These are phyloP conservation scores for Mucor plumbeus DNA, from an alignment of 371 early-diverging fungal species.

Conservation along the genomic window DNA sequence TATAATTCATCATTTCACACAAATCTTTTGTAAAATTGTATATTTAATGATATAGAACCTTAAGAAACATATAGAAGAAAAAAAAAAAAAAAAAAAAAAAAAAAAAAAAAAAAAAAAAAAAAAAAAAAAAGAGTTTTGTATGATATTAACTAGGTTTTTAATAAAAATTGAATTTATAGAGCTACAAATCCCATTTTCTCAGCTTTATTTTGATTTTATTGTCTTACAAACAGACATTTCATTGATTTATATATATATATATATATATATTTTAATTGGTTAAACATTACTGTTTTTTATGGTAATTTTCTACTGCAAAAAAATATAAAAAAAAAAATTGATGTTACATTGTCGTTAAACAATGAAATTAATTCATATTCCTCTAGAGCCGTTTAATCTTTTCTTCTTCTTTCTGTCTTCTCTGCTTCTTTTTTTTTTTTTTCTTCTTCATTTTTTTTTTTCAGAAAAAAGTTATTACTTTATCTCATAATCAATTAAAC, in stretches of 20 bases:
- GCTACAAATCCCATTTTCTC: neutral
- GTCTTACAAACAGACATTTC: neutral
- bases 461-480: too few relatives aligned
- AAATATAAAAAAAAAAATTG: neutral
- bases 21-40: too few relatives aligned
- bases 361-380: neutral
- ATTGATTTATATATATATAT: too few relatives aligned
- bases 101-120: neutral
- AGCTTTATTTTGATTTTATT: neutral
- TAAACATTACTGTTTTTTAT: neutral
- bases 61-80: neutral
- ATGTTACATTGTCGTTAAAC: neutral
- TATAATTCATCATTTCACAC: too few relatives aligned
- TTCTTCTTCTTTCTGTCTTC: neutral
- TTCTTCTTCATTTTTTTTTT: neutral
- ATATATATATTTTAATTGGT: constrained; percentile 8
- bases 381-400: neutral
- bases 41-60: too few relatives aligned
- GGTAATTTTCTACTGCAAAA: neutral
- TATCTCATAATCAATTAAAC: neutral
- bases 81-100: neutral
- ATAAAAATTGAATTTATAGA: too few relatives aligned
- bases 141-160: too few relatives aligned
- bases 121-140: too few relatives aligned
- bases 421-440: neutral